Evolutionary conservation across 208 protist genomes (phyloP).

Genomic region (Leishmania martiniquensis): DNA sequence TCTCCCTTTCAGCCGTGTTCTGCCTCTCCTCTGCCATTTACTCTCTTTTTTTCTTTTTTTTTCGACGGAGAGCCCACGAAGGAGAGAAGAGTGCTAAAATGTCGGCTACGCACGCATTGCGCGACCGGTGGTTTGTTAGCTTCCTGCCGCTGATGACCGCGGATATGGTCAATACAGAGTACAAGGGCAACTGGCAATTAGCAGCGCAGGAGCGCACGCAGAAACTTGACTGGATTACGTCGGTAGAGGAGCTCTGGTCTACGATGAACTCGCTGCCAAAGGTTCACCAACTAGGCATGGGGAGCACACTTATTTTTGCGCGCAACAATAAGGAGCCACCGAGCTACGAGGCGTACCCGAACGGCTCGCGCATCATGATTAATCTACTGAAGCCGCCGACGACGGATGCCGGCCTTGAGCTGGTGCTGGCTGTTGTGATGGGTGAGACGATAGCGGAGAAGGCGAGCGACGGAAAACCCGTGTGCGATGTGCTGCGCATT

Average conservation of each 20-base stretch:
- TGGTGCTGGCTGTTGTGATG: conserved; percentile 72
- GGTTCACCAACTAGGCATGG: conserved; percentile 77
- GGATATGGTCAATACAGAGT: conserved; percentile 73
- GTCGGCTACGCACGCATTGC: conserved; percentile 64
- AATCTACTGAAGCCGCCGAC: conserved; percentile 66
- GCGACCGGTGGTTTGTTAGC: conserved; percentile 85
- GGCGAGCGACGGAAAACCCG: conserved; percentile 52
- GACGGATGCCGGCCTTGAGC: conserved; percentile 67
- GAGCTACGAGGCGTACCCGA: conserved; percentile 88
- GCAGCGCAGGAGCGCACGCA: conserved; percentile 70
- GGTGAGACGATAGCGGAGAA: conserved; percentile 70
- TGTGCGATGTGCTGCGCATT: conserved; percentile 89
- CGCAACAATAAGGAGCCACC: conserved; percentile 83
- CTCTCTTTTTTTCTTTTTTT: not conserved
- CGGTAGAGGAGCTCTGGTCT: conserved; percentile 91
- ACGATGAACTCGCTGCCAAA: conserved; percentile 90
- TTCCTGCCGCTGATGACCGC: conserved; percentile 79
- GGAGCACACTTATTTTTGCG: conserved; percentile 84
- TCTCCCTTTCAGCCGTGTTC: too few species aligned
- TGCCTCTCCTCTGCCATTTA: not conserved
- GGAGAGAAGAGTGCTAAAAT: conserved; percentile 10
- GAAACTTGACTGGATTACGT: conserved; percentile 82
- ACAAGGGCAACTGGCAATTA: conserved; percentile 88
- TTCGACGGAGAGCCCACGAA: not conserved
- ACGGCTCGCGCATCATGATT: conserved; percentile 80